A percentile compares a stretch with the other conserved stretches of the same genome.
phyloP scores from a whole-genome alignment of 306 rosid species.

The Astragalus glycyphyllos region DNA sequence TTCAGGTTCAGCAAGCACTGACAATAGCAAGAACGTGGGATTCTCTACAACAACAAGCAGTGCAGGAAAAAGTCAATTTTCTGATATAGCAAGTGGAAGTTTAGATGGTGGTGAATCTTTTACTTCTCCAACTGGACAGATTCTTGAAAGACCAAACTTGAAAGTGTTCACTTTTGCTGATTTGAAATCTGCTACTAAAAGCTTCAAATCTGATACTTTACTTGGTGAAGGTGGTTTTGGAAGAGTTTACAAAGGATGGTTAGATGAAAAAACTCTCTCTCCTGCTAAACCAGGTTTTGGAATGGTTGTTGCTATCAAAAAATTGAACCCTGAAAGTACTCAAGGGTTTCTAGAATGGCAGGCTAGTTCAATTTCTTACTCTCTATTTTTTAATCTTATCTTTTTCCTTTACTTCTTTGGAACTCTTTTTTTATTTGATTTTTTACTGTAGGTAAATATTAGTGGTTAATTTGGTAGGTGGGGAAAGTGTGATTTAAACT shows the following conservation, averaged over 20 bases:
- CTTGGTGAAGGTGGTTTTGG: slow-evolving; percentile 95
- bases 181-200: slow-evolving; percentile 64
- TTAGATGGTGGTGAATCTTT: slow-evolving; percentile 26
- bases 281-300: slow-evolving; percentile 69
- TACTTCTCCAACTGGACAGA: slow-evolving; percentile 45
- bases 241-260: slow-evolving; percentile 85
- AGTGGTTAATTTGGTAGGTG: too few species aligned
- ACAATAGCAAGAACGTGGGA: slow-evolving; percentile 49
- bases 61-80: slow-evolving; percentile 58
- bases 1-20: slow-evolving; percentile 54
- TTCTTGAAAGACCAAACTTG: slow-evolving; percentile 62
- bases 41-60: slow-evolving; percentile 63
- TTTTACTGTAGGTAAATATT: too few species aligned
- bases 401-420: background rate
- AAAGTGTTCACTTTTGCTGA: slow-evolving; percentile 68
- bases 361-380: slow-evolving; percentile 42
- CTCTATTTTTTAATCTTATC: background rate
- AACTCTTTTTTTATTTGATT: too few species aligned
- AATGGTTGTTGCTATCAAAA: slow-evolving; percentile 75
- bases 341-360: slow-evolving; percentile 93
- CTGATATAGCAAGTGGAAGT: slow-evolving; percentile 60
- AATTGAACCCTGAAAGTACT: slow-evolving; percentile 69
- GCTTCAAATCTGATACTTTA: slow-evolving; percentile 66
- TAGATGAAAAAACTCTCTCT: slow-evolving; percentile 68
- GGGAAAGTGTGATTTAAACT: too few species aligned